These are phyloP conservation scores for Agrocybe chaxingu DNA, from an alignment of 768 basidiomycete species.

Conservation along the genomic window DNA sequence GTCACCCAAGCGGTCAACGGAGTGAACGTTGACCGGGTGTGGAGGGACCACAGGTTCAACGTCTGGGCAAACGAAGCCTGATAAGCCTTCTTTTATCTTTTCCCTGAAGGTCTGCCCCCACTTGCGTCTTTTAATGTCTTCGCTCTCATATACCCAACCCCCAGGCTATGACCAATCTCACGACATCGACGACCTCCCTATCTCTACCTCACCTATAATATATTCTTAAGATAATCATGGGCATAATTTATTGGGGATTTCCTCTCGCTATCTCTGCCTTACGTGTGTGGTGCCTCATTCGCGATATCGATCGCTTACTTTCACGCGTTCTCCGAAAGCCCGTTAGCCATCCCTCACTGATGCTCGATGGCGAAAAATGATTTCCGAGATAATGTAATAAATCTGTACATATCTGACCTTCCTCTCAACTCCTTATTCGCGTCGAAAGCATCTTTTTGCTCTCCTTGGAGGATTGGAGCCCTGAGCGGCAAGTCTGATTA, in stretches of 20 bases:
- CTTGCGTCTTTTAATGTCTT: not conserved
- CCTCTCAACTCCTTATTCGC: too few species aligned
- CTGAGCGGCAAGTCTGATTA: too few species aligned
- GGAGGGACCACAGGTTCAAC: slow-evolving; percentile 64
- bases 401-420: too few species aligned
- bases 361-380: too few species aligned
- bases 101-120: not conserved
- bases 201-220: slow-evolving; percentile 14
- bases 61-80: slow-evolving; percentile 51
- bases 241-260: slow-evolving; percentile 9
- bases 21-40: slow-evolving; percentile 61
- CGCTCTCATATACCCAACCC: not conserved
- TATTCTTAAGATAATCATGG: slow-evolving; percentile 11
- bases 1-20: slow-evolving; percentile 42
- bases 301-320: too few species aligned
- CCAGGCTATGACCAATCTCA: not conserved
- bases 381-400: too few species aligned
- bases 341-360: too few species aligned
- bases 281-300: not conserved
- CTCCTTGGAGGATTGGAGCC: too few species aligned
- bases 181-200: not conserved
- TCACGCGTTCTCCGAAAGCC: too few species aligned
- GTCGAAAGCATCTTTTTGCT: too few species aligned
- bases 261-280: not conserved
- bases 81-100: not conserved